Percentiles rank a stretch among this genome's conserved stretches.
phyloP scores from a whole-genome alignment of 768 basidiomycete genomes.

The Russula sp. region DNA sequence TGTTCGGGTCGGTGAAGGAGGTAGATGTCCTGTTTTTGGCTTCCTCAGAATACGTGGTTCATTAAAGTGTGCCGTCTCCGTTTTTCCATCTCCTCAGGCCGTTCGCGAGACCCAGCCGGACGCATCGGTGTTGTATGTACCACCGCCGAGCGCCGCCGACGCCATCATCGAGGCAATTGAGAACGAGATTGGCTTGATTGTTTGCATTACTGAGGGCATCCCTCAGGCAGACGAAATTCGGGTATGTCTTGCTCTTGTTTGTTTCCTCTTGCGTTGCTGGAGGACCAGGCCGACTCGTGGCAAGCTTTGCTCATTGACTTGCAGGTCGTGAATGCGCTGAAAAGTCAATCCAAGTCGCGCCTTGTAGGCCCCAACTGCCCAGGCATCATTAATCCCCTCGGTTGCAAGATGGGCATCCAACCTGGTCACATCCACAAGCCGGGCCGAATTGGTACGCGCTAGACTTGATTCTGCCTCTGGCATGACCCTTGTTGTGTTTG shows the following conservation, averaged over 20 bases:
- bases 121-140: slow-evolving; percentile 95
- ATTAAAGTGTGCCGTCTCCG: not conserved
- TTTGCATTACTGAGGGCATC: slow-evolving; percentile 98
- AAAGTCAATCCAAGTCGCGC: slow-evolving; percentile 88
- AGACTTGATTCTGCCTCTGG: not conserved
- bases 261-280: not conserved
- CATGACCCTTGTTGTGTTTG: not conserved
- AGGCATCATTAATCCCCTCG: slow-evolving; percentile 92
- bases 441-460: slow-evolving; percentile 78
- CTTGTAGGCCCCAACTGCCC: slow-evolving; percentile 99
- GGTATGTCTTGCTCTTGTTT: slow-evolving; percentile 35
- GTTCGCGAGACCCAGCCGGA: slow-evolving; percentile 82
- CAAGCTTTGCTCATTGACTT: not conserved
- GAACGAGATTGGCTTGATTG: slow-evolving; percentile 94
- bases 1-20: slow-evolving; percentile 89
- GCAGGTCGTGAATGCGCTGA: slow-evolving; percentile 89
- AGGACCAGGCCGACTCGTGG: not conserved
- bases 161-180: slow-evolving; percentile 99
- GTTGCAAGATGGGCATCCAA: slow-evolving; percentile 99
- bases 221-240: slow-evolving; percentile 95
- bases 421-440: slow-evolving; percentile 97
- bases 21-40: slow-evolving; percentile 35
- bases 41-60: not conserved
- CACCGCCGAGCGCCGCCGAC: slow-evolving; percentile 92
- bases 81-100: slow-evolving; percentile 45